phyloP scores from a whole-genome alignment of 768 basidiomycete genomes.

The Agrocybe pediades region DNA sequence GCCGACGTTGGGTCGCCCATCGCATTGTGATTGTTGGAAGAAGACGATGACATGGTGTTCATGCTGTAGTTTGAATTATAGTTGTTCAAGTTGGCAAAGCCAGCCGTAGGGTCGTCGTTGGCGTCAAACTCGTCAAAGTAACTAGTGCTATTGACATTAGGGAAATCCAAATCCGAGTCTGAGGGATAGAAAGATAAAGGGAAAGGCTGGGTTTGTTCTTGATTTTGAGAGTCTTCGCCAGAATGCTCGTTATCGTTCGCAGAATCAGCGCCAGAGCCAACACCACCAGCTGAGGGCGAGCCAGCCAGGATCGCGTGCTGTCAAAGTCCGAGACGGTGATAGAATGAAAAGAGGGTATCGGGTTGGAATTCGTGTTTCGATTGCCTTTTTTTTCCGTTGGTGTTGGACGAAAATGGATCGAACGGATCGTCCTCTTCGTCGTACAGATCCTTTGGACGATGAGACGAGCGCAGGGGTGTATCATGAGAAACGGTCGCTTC shows the following conservation, averaged over 20 bases:
- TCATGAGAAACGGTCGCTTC: no score
- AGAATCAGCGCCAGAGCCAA: neutral
- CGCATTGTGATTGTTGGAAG: neutral
- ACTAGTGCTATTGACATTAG: no score
- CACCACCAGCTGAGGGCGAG: no score
- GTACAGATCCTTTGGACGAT: conserved; percentile 47
- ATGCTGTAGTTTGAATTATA: neutral
- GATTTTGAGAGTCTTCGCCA: neutral
- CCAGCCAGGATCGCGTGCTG: conserved; percentile 30
- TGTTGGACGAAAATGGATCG: conserved; percentile 64
- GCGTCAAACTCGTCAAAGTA: neutral
- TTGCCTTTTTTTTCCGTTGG: neutral
- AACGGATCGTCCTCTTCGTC: conserved; percentile 88
- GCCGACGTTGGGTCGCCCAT: conserved; percentile 24
- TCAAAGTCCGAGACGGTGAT: conserved; percentile 61
- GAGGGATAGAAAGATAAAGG: neutral
- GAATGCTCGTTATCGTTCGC: neutral
- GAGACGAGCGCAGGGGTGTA: conserved; percentile 64
- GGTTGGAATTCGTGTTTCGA: conserved; percentile 15
- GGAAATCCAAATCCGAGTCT: neutral
- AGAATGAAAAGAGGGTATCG: conserved; percentile 61
- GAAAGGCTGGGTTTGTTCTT: neutral
- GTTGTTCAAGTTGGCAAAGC: neutral
- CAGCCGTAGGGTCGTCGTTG: neutral
- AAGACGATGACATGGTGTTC: neutral